Evolutionary conservation across 2,329 filamentous ascomycete genomes (phyloP).

Genomic region (Calonectria naviculata): DNA sequence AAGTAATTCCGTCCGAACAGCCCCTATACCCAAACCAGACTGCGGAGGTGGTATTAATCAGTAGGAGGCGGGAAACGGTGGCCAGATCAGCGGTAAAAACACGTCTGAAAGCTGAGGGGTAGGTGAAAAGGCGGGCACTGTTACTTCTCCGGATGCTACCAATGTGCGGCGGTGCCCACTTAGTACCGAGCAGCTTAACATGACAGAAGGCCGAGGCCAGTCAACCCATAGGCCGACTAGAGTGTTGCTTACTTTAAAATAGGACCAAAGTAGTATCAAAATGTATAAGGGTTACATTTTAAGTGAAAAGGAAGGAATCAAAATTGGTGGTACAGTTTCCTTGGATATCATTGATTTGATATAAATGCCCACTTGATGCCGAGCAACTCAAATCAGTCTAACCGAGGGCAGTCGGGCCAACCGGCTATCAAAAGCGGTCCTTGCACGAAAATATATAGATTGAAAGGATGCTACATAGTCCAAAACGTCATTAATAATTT

Average conservation of each 20-base stretch:
- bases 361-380: neutral
- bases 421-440: too few relatives aligned
- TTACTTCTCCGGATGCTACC: neutral
- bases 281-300: neutral
- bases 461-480: too few relatives aligned
- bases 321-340: neutral
- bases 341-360: neutral
- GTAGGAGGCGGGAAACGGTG: neutral
- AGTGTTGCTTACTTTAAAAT: neutral
- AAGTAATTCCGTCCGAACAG: slow-evolving; percentile 32
- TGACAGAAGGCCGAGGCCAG: neutral
- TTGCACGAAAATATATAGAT: too few relatives aligned
- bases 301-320: neutral
- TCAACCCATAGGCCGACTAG: neutral
- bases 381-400: neutral
- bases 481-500: neutral
- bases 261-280: neutral
- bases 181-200: neutral
- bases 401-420: neutral
- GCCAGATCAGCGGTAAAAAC: too few relatives aligned
- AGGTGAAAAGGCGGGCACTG: too few relatives aligned
- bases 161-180: neutral
- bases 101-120: too few relatives aligned
- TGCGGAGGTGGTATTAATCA: neutral
- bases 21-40: neutral